Evolutionary conservation across 305 asterid species (phyloP), one percentile per base, ranked within the genome.

Genomic region (Fraxinus latifolia): DNA sequence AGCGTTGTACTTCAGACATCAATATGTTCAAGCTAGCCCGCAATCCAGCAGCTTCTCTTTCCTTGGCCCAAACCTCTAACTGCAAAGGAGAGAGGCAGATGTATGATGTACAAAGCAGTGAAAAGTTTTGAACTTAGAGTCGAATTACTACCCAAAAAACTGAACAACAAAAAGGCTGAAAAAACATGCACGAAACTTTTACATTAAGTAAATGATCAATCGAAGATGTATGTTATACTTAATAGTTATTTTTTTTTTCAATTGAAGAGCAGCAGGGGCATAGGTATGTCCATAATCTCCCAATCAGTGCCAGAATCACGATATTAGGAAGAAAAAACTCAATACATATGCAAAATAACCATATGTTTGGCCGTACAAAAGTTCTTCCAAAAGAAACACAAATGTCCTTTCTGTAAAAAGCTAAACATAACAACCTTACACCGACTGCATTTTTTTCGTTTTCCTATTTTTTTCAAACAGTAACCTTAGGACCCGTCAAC

Each of bases 21-120:
- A 96, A 85, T 19, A 94, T 94, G 85, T 82, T 92, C 87, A 96
- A 81, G 87, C 98, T 90, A 82, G 98, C 98, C 86, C 86, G 93
- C 84, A 94, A 83, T 62, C 98, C 99, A 84, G 96, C 91, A 79
- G 95, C 97, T 87, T 94, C 98, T 84, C 99, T 91, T 88, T 96
- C 99, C 91, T 94, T 94, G 79, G 92, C 85, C 98, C 97, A 94
- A 87, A 94, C 97, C 85, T 94, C 98, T 83, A 96, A 81, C 99
- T 96, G 85, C 87, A 84, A 84, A 80, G 36, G 75, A 70, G 31
- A 84, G 77, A 39, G 75, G 75, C 47, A 78, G 55, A 67, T 32
- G 37, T 2, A 33, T 58, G 19, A 65, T 17, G 65, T 36, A 21
- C 71, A 67, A 79, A 32, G 70, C 78, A 80, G 76, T 71, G 17